A percentile compares a stretch with the other conserved stretches of the same genome.
These are phyloP conservation scores for Euphrasia arctica DNA, from an alignment of 305 asterid species.

Conservation along the genomic window DNA sequence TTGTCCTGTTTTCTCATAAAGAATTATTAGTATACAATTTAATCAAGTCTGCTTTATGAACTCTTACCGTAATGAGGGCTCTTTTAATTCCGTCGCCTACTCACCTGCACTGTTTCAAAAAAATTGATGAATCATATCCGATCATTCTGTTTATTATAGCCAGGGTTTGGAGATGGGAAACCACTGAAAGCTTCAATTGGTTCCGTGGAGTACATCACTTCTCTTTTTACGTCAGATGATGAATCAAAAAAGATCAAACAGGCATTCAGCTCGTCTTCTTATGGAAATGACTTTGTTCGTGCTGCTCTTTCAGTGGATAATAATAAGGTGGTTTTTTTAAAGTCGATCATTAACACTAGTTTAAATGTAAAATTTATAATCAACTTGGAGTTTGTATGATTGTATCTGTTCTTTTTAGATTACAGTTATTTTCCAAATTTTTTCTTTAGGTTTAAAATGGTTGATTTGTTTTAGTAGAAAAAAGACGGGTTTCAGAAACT, in stretches of 20 bases:
- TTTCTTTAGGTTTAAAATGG: background rate
- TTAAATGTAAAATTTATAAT: conserved; percentile 7
- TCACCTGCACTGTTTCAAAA: conserved; percentile 9
- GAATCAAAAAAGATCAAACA: conserved; percentile 68
- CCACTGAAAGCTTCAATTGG: conserved; percentile 92
- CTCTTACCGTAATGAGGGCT: background rate
- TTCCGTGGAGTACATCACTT: conserved; percentile 86
- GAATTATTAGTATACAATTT: conserved; percentile 9
- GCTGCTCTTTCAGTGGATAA: conserved; percentile 94
- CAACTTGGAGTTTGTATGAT: background rate
- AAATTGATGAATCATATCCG: conserved; percentile 28
- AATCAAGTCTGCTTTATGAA: conserved; percentile 15
- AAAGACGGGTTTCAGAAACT: background rate
- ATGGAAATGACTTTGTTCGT: conserved; percentile 69
- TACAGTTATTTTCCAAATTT: conserved; percentile 17
- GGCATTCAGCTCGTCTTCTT: conserved; percentile 72
- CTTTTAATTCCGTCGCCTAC: conserved; percentile 15
- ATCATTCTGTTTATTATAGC: conserved; percentile 49
- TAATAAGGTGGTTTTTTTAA: conserved; percentile 55
- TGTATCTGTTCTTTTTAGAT: conserved; percentile 1
- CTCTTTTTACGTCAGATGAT: conserved; percentile 68
- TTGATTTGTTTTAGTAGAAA: background rate
- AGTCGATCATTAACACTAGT: conserved; percentile 10
- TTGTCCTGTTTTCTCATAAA: conserved; percentile 13
- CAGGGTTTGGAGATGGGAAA: conserved; percentile 79